Conservation (phyloP, 176 grass and related monocot species). For the Bolboschoenus planiculmis region DNA sequence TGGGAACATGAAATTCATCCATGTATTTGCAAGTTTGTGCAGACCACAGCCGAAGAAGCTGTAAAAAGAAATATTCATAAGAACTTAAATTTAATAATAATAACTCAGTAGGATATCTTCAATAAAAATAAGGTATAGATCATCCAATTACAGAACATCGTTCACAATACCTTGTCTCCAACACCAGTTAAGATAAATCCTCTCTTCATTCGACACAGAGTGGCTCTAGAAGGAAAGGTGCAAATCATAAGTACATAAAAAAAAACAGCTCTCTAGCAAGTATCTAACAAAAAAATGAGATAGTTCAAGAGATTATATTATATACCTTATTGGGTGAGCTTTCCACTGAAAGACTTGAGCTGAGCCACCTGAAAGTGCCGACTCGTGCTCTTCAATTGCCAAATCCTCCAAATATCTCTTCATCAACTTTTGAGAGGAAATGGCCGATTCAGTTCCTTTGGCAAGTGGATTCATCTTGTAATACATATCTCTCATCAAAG, state of each 20-base stretch:
- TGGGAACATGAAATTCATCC: slow-evolving; percentile 63
- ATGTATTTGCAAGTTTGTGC: slow-evolving; percentile 72
- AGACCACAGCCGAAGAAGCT: slow-evolving; percentile 82
- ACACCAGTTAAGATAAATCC: slow-evolving; percentile 68
- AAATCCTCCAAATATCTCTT: slow-evolving; percentile 51
- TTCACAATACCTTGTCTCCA: slow-evolving; percentile 64
- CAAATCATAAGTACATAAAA: not conserved
- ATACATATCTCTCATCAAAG: slow-evolving; percentile 73
- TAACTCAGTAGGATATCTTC: not conserved
- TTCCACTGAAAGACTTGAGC: slow-evolving; percentile 63
- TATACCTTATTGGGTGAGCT: slow-evolving; percentile 55
- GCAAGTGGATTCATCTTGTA: slow-evolving; percentile 59
- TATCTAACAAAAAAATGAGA: not conserved
- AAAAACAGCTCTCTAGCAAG: not conserved
- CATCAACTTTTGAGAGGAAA: slow-evolving; percentile 22
- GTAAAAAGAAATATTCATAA: not conserved
- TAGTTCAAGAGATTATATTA: not conserved
- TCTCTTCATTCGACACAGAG: slow-evolving; percentile 73
- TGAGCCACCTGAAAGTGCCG: slow-evolving; percentile 33
- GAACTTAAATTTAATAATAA: not conserved
- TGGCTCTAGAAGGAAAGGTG: slow-evolving; percentile 45
- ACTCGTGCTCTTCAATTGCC: slow-evolving; percentile 59
- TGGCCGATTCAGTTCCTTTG: slow-evolving; percentile 13
- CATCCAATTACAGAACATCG: slow-evolving; percentile 11
- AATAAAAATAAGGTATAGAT: not conserved